Conservation (phyloP, 1,284 basidiomycete genomes). For the Austroboletus novae-zelandiae region DNA sequence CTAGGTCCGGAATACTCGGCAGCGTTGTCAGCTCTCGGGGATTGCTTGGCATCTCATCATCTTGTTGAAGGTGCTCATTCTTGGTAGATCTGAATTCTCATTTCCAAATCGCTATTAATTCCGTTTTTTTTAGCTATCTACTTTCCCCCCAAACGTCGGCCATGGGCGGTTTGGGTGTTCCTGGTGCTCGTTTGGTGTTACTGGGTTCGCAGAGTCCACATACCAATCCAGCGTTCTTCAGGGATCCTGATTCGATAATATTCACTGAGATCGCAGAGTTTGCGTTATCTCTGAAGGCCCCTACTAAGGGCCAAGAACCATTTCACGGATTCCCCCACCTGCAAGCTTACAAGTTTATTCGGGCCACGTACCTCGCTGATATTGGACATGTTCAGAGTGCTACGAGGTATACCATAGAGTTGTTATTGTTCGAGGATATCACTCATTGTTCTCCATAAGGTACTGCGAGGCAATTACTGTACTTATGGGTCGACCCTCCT, state of each 20-base stretch:
- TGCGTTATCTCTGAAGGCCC: conserved; percentile 73
- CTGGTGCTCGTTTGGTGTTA: conserved; percentile 61
- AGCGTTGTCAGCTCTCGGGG: conserved; percentile 86
- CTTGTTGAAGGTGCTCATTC: conserved; percentile 87
- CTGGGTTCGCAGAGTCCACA: conserved; percentile 65
- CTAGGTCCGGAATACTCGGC: conserved; percentile 62
- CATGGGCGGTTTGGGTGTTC: conserved; percentile 65
- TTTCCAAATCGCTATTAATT: conserved; percentile 7
- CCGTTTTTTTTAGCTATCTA: conserved; percentile 62
- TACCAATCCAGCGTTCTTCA: conserved; percentile 51
- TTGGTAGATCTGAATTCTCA: conserved; percentile 54
- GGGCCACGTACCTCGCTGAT: conserved; percentile 78
- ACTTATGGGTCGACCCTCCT: conserved; percentile 63
- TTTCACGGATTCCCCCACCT: conserved; percentile 84
- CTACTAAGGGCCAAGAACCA: conserved; percentile 82
- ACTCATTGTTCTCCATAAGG: conserved; percentile 41
- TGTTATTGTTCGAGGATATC: neutral
- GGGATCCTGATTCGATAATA: conserved; percentile 78
- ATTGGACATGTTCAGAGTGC: conserved; percentile 74
- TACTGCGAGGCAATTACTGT: conserved; percentile 92
- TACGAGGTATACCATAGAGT: conserved; percentile 51
- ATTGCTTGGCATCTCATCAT: conserved; percentile 71
- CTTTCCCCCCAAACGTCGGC: conserved; percentile 83
- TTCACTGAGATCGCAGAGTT: conserved; percentile 94
- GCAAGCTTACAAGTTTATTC: conserved; percentile 85